phyloP scores from a whole-genome alignment of 2,329 filamentous ascomycete genomes.

The Claviceps maximensis region DNA sequence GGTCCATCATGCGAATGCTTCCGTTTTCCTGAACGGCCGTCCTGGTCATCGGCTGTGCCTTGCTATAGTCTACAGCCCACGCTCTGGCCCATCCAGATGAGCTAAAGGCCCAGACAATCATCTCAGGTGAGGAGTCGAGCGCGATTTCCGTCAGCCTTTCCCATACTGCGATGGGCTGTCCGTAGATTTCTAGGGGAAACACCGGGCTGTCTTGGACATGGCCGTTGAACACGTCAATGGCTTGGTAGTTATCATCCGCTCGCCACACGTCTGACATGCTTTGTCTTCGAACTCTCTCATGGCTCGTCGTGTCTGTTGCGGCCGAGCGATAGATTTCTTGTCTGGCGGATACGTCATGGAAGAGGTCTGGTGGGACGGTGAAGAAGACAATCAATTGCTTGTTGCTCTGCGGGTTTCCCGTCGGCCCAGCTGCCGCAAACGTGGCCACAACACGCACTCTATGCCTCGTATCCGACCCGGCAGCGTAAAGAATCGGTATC shows the following conservation, averaged over 20 bases:
- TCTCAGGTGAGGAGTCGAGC: slow-evolving; percentile 18
- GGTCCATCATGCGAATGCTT: slow-evolving; percentile 19
- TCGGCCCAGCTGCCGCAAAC: slow-evolving; percentile 27
- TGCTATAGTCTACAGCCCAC: slow-evolving; percentile 18
- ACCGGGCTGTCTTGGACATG: slow-evolving; percentile 7
- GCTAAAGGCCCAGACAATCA: slow-evolving; percentile 23
- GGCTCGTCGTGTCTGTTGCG: not conserved
- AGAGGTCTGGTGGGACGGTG: slow-evolving; percentile 44
- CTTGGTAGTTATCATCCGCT: slow-evolving; percentile 10
- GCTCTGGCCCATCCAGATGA: slow-evolving; percentile 20
- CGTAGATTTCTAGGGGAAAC: slow-evolving; percentile 19
- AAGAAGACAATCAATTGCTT: slow-evolving; percentile 41
- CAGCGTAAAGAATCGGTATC: slow-evolving; percentile 38
- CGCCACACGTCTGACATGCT: slow-evolving; percentile 10
- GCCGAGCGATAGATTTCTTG: slow-evolving; percentile 5
- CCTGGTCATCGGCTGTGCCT: slow-evolving; percentile 8
- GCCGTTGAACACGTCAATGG: slow-evolving; percentile 10
- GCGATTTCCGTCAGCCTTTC: slow-evolving; percentile 20
- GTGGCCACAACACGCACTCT: slow-evolving; percentile 46
- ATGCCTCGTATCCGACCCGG: slow-evolving; percentile 40
- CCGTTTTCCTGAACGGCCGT: slow-evolving; percentile 18
- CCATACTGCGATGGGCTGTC: slow-evolving; percentile 19
- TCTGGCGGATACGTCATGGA: slow-evolving; percentile 22
- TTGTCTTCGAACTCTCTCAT: slow-evolving; percentile 4
- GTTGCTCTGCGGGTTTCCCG: not conserved